phyloP scores from a whole-genome alignment of 2,329 filamentous ascomycete genomes.

The Fusarium sp. region DNA sequence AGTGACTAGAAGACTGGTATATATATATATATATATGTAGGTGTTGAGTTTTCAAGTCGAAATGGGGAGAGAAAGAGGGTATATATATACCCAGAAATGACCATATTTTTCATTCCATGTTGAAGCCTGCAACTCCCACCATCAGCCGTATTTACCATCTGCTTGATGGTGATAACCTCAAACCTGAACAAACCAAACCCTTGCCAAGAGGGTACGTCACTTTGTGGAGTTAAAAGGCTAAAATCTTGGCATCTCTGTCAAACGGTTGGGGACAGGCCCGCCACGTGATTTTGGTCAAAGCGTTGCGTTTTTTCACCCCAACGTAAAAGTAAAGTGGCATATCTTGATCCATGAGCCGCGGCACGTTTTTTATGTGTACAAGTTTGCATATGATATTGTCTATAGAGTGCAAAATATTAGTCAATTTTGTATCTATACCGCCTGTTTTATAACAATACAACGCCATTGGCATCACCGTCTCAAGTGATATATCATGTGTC shows the following conservation, averaged over 20 bases:
- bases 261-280: slow-evolving; percentile 30
- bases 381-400: neutral
- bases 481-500: neutral
- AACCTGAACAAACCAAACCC: neutral
- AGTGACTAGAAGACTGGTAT: neutral
- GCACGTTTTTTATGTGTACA: neutral
- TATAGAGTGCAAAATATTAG: neutral
- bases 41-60: neutral
- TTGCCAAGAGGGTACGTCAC: neutral
- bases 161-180: neutral
- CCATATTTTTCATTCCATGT: neutral
- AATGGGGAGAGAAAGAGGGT: neutral
- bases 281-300: slow-evolving; percentile 27
- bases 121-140: neutral
- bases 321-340: slow-evolving; percentile 27
- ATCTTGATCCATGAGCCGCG: slow-evolving; percentile 1
- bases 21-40: neutral
- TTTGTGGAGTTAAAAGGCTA: neutral
- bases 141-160: neutral
- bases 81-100: neutral
- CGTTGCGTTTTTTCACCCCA: slow-evolving; percentile 14
- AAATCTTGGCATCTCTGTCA: slow-evolving; percentile 10
- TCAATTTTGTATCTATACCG: neutral
- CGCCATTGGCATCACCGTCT: neutral
- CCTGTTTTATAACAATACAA: neutral